A percentile compares a stretch with the other conserved stretches of the same genome.
phyloP scores from a whole-genome alignment of 495 filamentous ascomycete genomes.

The Amphirosellinia nigrospora region DNA sequence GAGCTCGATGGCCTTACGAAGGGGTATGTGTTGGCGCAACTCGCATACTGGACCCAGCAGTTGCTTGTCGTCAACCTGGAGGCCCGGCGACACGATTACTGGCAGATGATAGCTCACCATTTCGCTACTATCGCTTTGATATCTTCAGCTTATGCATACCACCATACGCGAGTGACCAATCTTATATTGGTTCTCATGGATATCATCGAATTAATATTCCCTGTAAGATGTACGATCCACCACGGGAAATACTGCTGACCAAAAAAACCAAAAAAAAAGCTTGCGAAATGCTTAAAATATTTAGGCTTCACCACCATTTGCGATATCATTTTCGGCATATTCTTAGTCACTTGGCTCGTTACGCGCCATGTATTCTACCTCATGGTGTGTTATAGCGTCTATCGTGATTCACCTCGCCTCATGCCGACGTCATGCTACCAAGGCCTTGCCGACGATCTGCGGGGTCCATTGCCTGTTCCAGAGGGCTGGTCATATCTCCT shows the following conservation, averaged over 20 bases:
- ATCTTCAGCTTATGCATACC: constrained; percentile 67
- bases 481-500: constrained; percentile 60
- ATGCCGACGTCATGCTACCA: constrained; percentile 69
- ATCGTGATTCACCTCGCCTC: constrained; percentile 58
- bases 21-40: constrained; percentile 76
- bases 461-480: constrained; percentile 58
- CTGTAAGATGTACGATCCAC: constrained; percentile 55
- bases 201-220: constrained; percentile 73
- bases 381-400: constrained; percentile 68
- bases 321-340: constrained; percentile 74
- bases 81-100: constrained; percentile 75
- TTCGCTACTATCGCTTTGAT: constrained; percentile 71
- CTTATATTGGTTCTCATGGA: constrained; percentile 79
- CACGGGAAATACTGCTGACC: background rate
- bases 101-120: constrained; percentile 81
- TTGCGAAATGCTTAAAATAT: constrained; percentile 79
- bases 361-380: constrained; percentile 72
- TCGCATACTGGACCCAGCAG: constrained; percentile 79
- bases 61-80: constrained; percentile 79
- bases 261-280: constrained; percentile 42
- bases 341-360: constrained; percentile 73
- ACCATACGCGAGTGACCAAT: constrained; percentile 71
- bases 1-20: constrained; percentile 66
- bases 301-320: constrained; percentile 65
- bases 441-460: constrained; percentile 52